A percentile compares a stretch with the other conserved stretches of the same genome.
Evolutionary conservation across 2,329 filamentous ascomycete species (phyloP).

Genomic region (Fusarium annulatum): DNA sequence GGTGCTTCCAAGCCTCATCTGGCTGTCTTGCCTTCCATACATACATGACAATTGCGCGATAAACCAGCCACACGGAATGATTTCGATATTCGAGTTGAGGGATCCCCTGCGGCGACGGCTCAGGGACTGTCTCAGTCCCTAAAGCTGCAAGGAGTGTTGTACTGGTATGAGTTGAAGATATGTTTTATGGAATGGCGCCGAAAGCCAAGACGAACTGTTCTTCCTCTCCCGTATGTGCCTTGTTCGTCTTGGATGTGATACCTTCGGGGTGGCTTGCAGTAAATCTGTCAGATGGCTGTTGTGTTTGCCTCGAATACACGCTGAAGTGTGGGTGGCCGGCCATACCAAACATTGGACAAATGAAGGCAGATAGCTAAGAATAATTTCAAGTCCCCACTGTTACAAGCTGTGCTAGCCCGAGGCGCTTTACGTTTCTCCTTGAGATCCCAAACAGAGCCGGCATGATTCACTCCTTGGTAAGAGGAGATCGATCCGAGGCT

Average conservation of each 20-base stretch:
- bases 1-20: slow-evolving; percentile 21
- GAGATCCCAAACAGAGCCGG: slow-evolving; percentile 20
- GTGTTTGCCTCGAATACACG: slow-evolving; percentile 26
- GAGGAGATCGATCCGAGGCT: slow-evolving; percentile 13
- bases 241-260: slow-evolving; percentile 26
- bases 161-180: slow-evolving; percentile 11
- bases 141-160: slow-evolving; percentile 15
- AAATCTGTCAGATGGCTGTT: slow-evolving; percentile 23
- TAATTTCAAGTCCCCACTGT: slow-evolving; percentile 6
- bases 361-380: slow-evolving; percentile 17
- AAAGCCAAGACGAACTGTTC: neutral
- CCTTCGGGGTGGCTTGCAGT: slow-evolving; percentile 35
- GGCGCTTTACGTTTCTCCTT: slow-evolving; percentile 34
- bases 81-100: neutral
- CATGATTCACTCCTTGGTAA: slow-evolving; percentile 2
- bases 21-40: neutral
- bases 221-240: slow-evolving; percentile 12
- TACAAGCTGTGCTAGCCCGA: slow-evolving; percentile 12
- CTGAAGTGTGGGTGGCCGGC: slow-evolving; percentile 5
- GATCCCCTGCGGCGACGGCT: slow-evolving; percentile 1
- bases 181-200: neutral
- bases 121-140: slow-evolving; percentile 9
- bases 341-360: neutral
- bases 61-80: slow-evolving; percentile 10
- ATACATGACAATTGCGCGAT: neutral